Evolutionary conservation across 2,329 filamentous ascomycete species (phyloP), one percentile per base, ranked within the genome.

Genomic region (Talaromyces pinophilus): DNA sequence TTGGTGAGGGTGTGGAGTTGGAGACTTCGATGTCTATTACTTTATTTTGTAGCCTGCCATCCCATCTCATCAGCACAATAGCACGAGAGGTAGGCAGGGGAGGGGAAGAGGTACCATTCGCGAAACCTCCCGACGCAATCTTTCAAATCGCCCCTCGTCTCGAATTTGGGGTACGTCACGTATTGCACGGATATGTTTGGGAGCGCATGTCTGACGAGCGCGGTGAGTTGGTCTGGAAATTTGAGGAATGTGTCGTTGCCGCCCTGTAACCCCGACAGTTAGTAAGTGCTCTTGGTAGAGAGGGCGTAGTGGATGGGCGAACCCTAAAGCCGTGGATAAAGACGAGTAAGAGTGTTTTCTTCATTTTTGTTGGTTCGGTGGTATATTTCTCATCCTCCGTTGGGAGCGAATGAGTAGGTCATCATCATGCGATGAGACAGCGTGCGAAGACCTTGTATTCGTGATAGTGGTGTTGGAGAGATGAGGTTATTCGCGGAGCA

Each of bases 11-110:
- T 0, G 92, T 94, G 55, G 85, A 84, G 71, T 91, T 90, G 33
- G 86, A 88, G 66, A 97, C 93, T 80, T 99, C 94, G 73, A 97
- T 83, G 77, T 98, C 95, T 72, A 98, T 97, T 72, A 98, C 92
- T 72, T 92, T 92, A 75, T 97, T 90, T 70, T 93, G 88, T 17
- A 98, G 87, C 92, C 90, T 92, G 25, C 71, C 74, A 15, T 2
- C 46, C 6, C 19, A 8, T 33, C 0, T 17, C 6, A 17, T 52
- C 6, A 52, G 25, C 13, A 17, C 13, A 25, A 15, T 25, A 44
- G 2, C 7, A 4, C 42, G 10, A n/a, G 19, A 48, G 2, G 5
- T 5, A 6, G 8, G 11, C 7, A 8, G 4, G 22, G 13, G 22
- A 28, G 19, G 11, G 22, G 11, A 7, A 10, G n/a, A 11, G 11